A percentile compares a stretch with the other conserved stretches of the same genome.
phyloP scores from a whole-genome alignment of 176 grass and related monocot genomes.

The Carex kokanica region DNA sequence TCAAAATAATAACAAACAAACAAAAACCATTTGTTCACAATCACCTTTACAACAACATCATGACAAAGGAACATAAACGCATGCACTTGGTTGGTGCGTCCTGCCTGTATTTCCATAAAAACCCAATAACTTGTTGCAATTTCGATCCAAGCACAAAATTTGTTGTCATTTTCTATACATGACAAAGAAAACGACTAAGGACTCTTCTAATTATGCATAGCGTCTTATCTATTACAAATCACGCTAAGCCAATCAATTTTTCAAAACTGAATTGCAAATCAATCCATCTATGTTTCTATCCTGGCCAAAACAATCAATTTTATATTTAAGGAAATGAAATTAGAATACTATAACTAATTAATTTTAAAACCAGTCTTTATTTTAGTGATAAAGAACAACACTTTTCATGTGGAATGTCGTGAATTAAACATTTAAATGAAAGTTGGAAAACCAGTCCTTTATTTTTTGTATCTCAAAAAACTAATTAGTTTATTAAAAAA shows the following conservation, averaged over 20 bases:
- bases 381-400: no score
- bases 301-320: neutral
- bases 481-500: no score
- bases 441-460: no score
- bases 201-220: neutral
- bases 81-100: no score
- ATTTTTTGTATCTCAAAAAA: no score
- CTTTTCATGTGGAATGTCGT: no score
- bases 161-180: neutral
- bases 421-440: no score
- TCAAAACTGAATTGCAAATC: neutral
- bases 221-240: neutral
- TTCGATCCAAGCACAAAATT: neutral
- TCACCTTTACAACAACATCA: no score
- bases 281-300: neutral
- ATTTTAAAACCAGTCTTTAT: no score
- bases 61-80: no score
- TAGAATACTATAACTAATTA: neutral
- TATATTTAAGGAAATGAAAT: neutral
- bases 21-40: no score
- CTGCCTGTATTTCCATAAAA: neutral
- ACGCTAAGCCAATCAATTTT: neutral
- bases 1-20: no score
- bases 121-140: neutral
- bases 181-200: neutral